phyloP scores from a whole-genome alignment of 768 basidiomycete species.

The Lactarius hatsudake region DNA sequence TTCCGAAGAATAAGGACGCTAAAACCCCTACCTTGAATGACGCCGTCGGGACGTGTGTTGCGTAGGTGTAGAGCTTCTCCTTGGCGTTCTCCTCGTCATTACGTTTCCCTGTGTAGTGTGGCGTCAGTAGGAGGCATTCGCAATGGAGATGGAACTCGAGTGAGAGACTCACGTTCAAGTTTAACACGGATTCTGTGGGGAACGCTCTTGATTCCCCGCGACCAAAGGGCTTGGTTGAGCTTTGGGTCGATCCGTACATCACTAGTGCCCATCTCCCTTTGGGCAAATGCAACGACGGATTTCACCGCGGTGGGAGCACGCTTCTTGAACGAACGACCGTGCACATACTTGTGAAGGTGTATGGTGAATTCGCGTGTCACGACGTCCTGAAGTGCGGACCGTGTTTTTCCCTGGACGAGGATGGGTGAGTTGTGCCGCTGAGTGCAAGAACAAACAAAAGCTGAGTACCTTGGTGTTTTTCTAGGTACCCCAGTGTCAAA shows the following conservation, averaged over 20 bases:
- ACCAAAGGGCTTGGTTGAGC: constrained; percentile 96
- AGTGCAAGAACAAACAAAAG: background rate
- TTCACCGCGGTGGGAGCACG: constrained; percentile 96
- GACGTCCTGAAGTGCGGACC: constrained; percentile 96
- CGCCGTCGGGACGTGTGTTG: constrained; percentile 69
- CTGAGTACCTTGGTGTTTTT: constrained; percentile 24
- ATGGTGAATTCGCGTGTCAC: constrained; percentile 99
- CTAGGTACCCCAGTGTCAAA: constrained; percentile 16
- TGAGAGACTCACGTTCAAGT: constrained; percentile 73
- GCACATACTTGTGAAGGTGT: constrained; percentile 93
- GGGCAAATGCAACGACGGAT: constrained; percentile 87
- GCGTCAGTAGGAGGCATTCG: background rate
- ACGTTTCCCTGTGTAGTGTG: constrained; percentile 69
- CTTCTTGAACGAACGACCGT: constrained; percentile 95
- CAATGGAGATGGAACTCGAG: background rate
- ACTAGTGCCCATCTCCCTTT: constrained; percentile 91
- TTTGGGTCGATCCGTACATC: constrained; percentile 95
- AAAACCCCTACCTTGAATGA: constrained; percentile 74
- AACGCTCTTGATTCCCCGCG: constrained; percentile 88
- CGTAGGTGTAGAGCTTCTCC: constrained; percentile 95
- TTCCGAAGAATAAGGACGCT: constrained; percentile 18
- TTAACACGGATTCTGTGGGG: constrained; percentile 90
- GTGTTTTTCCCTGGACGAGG: constrained; percentile 61
- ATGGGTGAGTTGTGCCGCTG: background rate
- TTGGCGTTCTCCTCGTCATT: constrained; percentile 99